Conservation (phyloP, 306 rosid species). For the Alnus glutinosa region DNA sequence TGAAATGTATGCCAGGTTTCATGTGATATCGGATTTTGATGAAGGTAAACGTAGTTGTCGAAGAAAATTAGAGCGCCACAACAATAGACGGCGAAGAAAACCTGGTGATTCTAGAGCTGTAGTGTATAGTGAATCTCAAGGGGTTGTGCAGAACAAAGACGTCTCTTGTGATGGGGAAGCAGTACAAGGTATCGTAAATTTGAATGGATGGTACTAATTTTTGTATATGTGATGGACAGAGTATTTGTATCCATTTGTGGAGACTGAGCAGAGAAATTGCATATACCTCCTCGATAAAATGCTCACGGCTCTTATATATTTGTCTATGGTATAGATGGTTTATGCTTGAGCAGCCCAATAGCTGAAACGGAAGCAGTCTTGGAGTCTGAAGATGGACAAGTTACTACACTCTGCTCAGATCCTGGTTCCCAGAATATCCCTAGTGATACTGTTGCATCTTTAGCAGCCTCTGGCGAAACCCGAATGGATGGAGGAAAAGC, state of each 20-base stretch:
- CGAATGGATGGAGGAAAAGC: conserved; percentile 57
- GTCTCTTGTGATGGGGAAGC: conserved; percentile 44
- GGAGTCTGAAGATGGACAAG: conserved; percentile 60
- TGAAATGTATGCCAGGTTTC: conserved; percentile 65
- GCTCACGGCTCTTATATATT: conserved; percentile 19
- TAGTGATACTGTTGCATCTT: conserved; percentile 44
- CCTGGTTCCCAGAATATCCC: conserved; percentile 48
- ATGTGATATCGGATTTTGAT: conserved; percentile 77
- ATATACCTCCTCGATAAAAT: conserved; percentile 17
- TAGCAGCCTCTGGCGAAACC: conserved; percentile 55
- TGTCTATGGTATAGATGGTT: conserved; percentile 49
- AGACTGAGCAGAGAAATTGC: conserved; percentile 3
- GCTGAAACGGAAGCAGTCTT: conserved; percentile 44
- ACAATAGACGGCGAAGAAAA: conserved; percentile 83
- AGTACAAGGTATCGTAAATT: conserved; percentile 54
- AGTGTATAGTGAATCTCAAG: conserved; percentile 46
- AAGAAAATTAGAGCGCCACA: conserved; percentile 90
- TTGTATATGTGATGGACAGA: neutral
- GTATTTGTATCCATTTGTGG: neutral
- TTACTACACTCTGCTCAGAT: conserved; percentile 38
- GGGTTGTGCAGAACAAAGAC: conserved; percentile 52
- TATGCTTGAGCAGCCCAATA: conserved; percentile 45
- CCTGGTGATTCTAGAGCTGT: conserved; percentile 40
- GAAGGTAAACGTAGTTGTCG: conserved; percentile 98
- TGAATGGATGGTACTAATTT: neutral